Percentiles rank a stretch among this genome's conserved stretches.
Evolutionary conservation across 495 filamentous ascomycete genomes (phyloP).

Genomic region (Neurospora africana): DNA sequence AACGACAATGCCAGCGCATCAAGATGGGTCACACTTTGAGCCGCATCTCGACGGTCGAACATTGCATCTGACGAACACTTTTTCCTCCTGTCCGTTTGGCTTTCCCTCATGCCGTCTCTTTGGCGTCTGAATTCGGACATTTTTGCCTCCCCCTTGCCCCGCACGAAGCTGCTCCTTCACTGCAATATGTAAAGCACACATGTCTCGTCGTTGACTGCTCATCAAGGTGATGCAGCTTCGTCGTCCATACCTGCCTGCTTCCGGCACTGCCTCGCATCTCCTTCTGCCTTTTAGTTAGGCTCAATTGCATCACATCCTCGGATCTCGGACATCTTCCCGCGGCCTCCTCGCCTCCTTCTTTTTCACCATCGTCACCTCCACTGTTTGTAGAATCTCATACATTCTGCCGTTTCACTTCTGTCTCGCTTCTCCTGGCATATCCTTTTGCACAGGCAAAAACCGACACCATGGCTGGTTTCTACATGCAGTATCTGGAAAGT

Average conservation of each 20-base stretch:
- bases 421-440: not conserved
- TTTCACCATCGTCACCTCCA: slow-evolving; percentile 16
- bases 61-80: slow-evolving; percentile 41
- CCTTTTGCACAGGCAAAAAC: slow-evolving; percentile 11
- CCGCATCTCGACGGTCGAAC: slow-evolving; percentile 43
- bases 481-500: slow-evolving; percentile 55
- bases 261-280: slow-evolving; percentile 13
- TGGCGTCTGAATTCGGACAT: slow-evolving; percentile 36
- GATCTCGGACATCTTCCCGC: slow-evolving; percentile 25
- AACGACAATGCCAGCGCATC: slow-evolving; percentile 90
- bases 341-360: slow-evolving; percentile 15
- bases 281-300: slow-evolving; percentile 37
- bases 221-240: slow-evolving; percentile 5
- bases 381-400: slow-evolving; percentile 8
- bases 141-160: slow-evolving; percentile 33
- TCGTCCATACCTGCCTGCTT: slow-evolving; percentile 22
- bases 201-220: slow-evolving; percentile 47
- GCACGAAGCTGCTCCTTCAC: slow-evolving; percentile 37
- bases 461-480: slow-evolving; percentile 47
- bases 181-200: slow-evolving; percentile 49
- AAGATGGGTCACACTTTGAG: slow-evolving; percentile 54
- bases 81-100: slow-evolving; percentile 31
- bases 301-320: slow-evolving; percentile 45
- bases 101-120: slow-evolving; percentile 32
- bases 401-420: slow-evolving; percentile 11